These are phyloP conservation scores for Naganishia vaughanmartiniae DNA, from an alignment of 768 basidiomycete genomes.

Conservation along the genomic window DNA sequence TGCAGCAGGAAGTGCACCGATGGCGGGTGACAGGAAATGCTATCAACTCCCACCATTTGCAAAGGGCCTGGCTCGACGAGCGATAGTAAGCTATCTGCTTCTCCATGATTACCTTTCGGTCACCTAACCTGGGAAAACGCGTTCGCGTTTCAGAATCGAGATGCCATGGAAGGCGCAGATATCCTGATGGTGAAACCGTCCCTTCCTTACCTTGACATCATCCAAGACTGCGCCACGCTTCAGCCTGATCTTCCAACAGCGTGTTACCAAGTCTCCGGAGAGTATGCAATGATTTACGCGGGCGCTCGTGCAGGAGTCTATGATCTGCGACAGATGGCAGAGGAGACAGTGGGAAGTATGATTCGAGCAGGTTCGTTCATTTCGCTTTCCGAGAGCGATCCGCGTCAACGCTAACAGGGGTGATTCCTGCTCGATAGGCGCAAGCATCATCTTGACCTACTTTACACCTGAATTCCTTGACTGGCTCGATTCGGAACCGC, in stretches of 20 bases:
- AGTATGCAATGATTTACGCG: constrained; percentile 94
- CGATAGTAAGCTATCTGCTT: constrained; percentile 64
- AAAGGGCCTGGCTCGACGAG: constrained; percentile 84
- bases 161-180: constrained; percentile 86
- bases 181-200: constrained; percentile 99
- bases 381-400: neutral
- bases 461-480: constrained; percentile 96
- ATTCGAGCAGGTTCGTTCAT: constrained; percentile 74
- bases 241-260: constrained; percentile 88
- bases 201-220: constrained; percentile 92
- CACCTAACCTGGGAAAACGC: neutral
- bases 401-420: neutral
- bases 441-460: constrained; percentile 85
- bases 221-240: constrained; percentile 77
- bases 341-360: constrained; percentile 88
- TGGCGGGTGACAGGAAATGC: constrained; percentile 94
- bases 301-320: constrained; percentile 94
- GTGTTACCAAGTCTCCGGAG: constrained; percentile 89
- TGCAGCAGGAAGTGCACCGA: constrained; percentile 92
- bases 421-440: constrained; percentile 58
- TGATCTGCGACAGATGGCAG: constrained; percentile 85
- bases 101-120: neutral
- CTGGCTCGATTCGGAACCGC: constrained; percentile 48
- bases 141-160: constrained; percentile 69
- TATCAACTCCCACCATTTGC: constrained; percentile 91